Evolutionary conservation across 805 yeast genomes (phyloP).

Genomic region (Metschnikowia lochheadii): DNA sequence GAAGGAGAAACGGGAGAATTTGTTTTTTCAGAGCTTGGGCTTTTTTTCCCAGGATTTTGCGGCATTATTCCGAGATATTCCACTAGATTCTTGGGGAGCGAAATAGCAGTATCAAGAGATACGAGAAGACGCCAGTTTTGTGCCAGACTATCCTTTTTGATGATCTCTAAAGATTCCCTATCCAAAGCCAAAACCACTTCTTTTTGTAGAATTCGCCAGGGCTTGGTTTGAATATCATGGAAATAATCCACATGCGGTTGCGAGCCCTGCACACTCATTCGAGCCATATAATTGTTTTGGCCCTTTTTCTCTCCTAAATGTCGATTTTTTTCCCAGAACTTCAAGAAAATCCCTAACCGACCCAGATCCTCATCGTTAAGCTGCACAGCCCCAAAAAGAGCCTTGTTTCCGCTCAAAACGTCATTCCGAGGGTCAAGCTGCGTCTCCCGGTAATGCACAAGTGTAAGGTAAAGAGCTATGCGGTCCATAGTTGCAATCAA

Average conservation of each 20-base stretch:
- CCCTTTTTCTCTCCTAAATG: too few species aligned
- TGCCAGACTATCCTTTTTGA: not conserved
- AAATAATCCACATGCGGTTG: constrained; percentile 19
- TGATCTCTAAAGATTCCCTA: constrained; percentile 4
- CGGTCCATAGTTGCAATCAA: constrained; percentile 30
- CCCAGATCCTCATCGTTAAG: constrained; percentile 22
- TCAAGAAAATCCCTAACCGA: constrained; percentile 32
- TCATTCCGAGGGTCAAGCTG: constrained; percentile 14
- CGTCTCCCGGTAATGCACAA: constrained; percentile 24
- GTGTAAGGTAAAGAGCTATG: constrained; percentile 25
- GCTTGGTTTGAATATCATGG: constrained; percentile 15
- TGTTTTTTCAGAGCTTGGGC: too few species aligned
- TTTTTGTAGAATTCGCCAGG: constrained; percentile 21
- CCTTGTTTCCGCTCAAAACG: constrained; percentile 20
- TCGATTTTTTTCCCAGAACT: constrained; percentile 32
- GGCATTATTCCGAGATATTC: constrained; percentile 27
- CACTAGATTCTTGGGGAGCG: constrained; percentile 25
- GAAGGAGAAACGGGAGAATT: too few species aligned
- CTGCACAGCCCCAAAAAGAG: constrained; percentile 25
- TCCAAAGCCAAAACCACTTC: constrained; percentile 20
- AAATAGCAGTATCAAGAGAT: constrained; percentile 24
- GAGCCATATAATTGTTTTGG: constrained; percentile 13
- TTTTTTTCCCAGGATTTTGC: too few species aligned
- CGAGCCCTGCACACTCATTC: constrained; percentile 21
- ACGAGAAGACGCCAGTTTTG: constrained; percentile 26